phyloP scores from a whole-genome alignment of 2,329 filamentous ascomycete species.

The Microsporum canis region DNA sequence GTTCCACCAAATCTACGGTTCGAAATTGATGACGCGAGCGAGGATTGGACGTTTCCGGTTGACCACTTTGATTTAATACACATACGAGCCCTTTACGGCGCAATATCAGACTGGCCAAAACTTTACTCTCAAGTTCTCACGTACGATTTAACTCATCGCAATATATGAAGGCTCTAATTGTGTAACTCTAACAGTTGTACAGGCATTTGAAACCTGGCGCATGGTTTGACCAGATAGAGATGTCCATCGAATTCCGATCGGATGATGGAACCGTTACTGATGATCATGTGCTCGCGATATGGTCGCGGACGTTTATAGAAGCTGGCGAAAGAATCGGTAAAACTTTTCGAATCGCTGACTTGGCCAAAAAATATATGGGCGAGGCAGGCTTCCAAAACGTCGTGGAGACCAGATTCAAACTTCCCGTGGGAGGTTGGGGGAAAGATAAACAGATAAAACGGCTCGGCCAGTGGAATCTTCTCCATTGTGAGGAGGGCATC shows the following conservation, averaged over 20 bases:
- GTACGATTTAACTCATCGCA: constrained; percentile 8
- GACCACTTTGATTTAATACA: constrained; percentile 46
- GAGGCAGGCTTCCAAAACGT: constrained; percentile 23
- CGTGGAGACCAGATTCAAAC: constrained; percentile 20
- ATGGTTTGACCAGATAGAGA: constrained; percentile 21
- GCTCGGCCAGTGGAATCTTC: constrained; percentile 8
- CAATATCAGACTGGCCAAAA: constrained; percentile 16
- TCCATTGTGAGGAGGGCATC: constrained; percentile 13
- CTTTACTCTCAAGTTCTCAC: constrained; percentile 17
- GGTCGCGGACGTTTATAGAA: constrained; percentile 22
- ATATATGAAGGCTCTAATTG: neutral
- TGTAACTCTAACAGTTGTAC: neutral
- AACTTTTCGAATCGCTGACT: constrained; percentile 19
- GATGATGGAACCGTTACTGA: constrained; percentile 18
- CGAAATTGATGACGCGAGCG: constrained; percentile 52
- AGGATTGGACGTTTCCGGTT: constrained; percentile 43
- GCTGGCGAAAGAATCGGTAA: constrained; percentile 23
- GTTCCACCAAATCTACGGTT: constrained; percentile 60
- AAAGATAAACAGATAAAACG: constrained; percentile 9
- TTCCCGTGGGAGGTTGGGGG: constrained; percentile 24
- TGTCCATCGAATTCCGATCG: constrained; percentile 19
- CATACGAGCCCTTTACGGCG: constrained; percentile 20
- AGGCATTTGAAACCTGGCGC: constrained; percentile 19
- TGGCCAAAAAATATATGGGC: constrained; percentile 19
- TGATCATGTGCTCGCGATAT: constrained; percentile 19